These are phyloP conservation scores for Chimonanthus praecox DNA, from an alignment of 164 flowering plant genomes.

Conservation along the genomic window DNA sequence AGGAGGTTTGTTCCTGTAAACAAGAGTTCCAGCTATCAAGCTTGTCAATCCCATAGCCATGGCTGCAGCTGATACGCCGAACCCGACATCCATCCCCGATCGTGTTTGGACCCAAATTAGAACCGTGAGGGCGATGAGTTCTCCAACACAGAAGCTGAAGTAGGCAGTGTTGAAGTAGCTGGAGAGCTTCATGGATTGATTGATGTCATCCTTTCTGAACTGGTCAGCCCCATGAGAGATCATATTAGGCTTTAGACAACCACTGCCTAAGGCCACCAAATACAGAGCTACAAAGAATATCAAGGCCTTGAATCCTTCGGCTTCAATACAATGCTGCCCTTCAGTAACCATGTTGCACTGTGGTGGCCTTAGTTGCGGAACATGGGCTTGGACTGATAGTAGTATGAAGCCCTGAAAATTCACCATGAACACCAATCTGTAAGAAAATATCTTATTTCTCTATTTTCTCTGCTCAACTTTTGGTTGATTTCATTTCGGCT, in stretches of 20 bases:
- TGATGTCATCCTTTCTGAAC: constrained; percentile 42
- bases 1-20: constrained; percentile 77
- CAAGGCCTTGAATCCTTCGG: constrained; percentile 46
- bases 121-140: constrained; percentile 76
- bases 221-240: constrained; percentile 95
- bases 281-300: constrained; percentile 59
- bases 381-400: constrained; percentile 88
- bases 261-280: constrained; percentile 89
- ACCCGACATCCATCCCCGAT: constrained; percentile 94
- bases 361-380: constrained; percentile 80
- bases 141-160: constrained; percentile 90
- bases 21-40: constrained; percentile 59
- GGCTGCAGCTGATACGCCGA: constrained; percentile 83
- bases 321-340: constrained; percentile 31
- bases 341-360: constrained; percentile 47
- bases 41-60: constrained; percentile 80
- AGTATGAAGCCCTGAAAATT: constrained; percentile 34
- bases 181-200: constrained; percentile 66
- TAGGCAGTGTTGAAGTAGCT: constrained; percentile 91
- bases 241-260: constrained; percentile 94
- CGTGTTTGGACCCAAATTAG: constrained; percentile 90
- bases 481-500: not conserved
- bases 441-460: not conserved
- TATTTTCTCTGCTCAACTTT: not conserved
- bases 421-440: not conserved